phyloP scores from a whole-genome alignment of 2,329 filamentous ascomycete genomes.

The Akanthomyces dipterigenus region DNA sequence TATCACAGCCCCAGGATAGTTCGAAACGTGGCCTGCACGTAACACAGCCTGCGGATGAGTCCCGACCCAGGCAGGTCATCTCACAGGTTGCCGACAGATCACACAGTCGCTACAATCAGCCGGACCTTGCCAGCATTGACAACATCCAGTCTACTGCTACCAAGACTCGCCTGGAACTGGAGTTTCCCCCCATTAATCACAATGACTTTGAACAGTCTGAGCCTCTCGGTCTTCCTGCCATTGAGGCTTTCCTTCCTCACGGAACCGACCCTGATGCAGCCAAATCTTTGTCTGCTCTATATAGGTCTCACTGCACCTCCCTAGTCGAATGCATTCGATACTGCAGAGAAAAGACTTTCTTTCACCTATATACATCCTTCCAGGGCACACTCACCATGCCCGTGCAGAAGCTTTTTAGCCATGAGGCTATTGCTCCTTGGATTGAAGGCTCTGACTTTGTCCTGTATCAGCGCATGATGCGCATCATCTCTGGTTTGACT shows the following conservation, averaged over 20 bases:
- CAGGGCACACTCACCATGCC: conserved; percentile 95
- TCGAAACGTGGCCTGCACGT: conserved; percentile 20
- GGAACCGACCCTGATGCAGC: conserved; percentile 84
- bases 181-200: conserved; percentile 53
- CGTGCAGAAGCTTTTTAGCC: conserved; percentile 83
- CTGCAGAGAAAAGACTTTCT: conserved; percentile 95
- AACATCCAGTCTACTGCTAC: conserved; percentile 49
- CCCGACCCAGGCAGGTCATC: conserved; percentile 12
- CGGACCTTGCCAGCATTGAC: conserved; percentile 49
- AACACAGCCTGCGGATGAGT: conserved; percentile 21
- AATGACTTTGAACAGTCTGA: conserved; percentile 53
- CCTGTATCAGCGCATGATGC: conserved; percentile 95
- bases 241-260: conserved; percentile 70
- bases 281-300: conserved; percentile 77
- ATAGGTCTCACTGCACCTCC: conserved; percentile 90
- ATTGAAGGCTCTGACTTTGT: conserved; percentile 93
- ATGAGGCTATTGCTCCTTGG: conserved; percentile 79
- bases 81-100: conserved; percentile 18
- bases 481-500: conserved; percentile 80
- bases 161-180: conserved; percentile 53
- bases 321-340: conserved; percentile 92
- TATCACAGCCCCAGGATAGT: conserved; percentile 5
- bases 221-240: conserved; percentile 73
- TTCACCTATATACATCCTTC: conserved; percentile 89
- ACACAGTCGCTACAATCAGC: conserved; percentile 53